Base-by-base conservation (phyloP, 306 rosid species). In the Corylus heterophylla region DNA sequence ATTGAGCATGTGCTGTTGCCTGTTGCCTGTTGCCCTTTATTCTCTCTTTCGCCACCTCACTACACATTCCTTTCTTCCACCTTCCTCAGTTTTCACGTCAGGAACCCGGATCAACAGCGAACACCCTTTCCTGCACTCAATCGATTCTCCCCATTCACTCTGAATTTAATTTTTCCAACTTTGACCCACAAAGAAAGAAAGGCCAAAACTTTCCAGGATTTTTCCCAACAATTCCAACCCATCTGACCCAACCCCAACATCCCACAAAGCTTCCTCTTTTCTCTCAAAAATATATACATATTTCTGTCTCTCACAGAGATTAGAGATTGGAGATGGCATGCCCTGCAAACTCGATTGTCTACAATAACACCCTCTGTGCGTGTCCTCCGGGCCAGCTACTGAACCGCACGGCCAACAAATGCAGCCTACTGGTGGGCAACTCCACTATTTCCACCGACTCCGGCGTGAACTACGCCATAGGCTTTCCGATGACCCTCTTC, bases 371-470 rank as follows among this genome's bases (percentile, higher is more conserved):
- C 80, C 83, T 85, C 22, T 96, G 99, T 74, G 92, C 96, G 8
- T 96, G 99, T 61, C 71, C 81, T 52, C 94, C 97, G 7, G 99
- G 99, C 52, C 55, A 87, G 55, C 64, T 96, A 45, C 85, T 87
- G 27, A 63, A 88, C 76, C 77, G 16, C 29, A 67, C 80, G 0
- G 14, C 79, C 55, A 82, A 80, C 63, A 67, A 12, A 25, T 96
- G 99, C 78, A 61, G 25, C 47, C 88, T 93, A 51, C 90, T 91
- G 74, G 42, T 82, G 3, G 81, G 79, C 2, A 71, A 75, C 76
- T 84, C 93, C 62, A 45, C 77, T 69, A 87, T 96, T 56, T 35
- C 81, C 22, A 73, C 85, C 11, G 93, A 83, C 62, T 9, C 84
- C 4, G 96, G 96, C 2, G 82, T 89, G 20, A 88, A 87, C 73